Percentiles rank a stretch among this genome's conserved stretches.
These are phyloP conservation scores for Rhizopogon vesiculosus DNA, from an alignment of 768 basidiomycete species.

Conservation along the genomic window DNA sequence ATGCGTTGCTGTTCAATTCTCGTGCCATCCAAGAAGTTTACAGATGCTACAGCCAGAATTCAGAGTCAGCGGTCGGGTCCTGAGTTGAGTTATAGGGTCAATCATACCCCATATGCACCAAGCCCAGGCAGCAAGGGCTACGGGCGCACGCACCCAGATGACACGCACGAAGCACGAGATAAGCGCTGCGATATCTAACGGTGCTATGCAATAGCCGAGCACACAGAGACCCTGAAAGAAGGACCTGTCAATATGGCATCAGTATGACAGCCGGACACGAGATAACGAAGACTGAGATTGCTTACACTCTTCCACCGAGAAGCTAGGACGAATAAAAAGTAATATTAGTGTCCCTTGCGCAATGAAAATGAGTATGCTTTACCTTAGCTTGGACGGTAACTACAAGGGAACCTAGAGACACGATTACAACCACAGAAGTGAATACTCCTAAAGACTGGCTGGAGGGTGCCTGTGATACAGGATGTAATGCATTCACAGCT, in stretches of 20 bases:
- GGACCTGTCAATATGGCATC: slow-evolving; percentile 41
- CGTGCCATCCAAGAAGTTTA: slow-evolving; percentile 94
- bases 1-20: slow-evolving; percentile 89
- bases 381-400: slow-evolving; percentile 98
- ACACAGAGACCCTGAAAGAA: slow-evolving; percentile 97
- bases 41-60: slow-evolving; percentile 54
- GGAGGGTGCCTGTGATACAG: slow-evolving; percentile 62
- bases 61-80: not conserved
- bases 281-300: slow-evolving; percentile 6
- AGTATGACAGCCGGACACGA: not conserved
- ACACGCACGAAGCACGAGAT: slow-evolving; percentile 80
- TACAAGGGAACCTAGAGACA: slow-evolving; percentile 83
- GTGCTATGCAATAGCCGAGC: slow-evolving; percentile 92
- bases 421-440: slow-evolving; percentile 90
- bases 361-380: slow-evolving; percentile 2
- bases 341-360: slow-evolving; percentile 1
- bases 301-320: slow-evolving; percentile 79
- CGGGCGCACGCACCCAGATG: slow-evolving; percentile 83
- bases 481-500: not conserved
- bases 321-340: slow-evolving; percentile 38
- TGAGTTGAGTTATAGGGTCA: not conserved
- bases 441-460: slow-evolving; percentile 85
- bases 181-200: slow-evolving; percentile 86
- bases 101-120: slow-evolving; percentile 97
- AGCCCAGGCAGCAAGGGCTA: slow-evolving; percentile 84